Evolutionary conservation across 306 rosid species (phyloP).

Genomic region (Trifolium repens): DNA sequence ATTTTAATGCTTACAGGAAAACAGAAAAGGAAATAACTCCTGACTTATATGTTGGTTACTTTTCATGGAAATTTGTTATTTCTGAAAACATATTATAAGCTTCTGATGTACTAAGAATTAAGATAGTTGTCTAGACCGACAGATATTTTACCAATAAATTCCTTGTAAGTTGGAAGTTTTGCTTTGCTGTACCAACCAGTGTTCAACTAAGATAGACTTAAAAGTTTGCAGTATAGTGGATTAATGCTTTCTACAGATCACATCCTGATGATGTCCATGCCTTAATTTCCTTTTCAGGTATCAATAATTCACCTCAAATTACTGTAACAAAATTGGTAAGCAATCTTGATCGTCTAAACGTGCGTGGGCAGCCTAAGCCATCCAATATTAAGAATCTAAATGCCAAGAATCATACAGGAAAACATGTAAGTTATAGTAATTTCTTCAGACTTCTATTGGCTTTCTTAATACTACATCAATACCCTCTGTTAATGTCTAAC

Average conservation of each 20-base stretch:
- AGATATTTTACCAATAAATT: conserved; percentile 16
- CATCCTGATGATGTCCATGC: conserved; percentile 34
- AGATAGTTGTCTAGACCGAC: background rate
- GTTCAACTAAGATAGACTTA: conserved; percentile 32
- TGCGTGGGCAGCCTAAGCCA: conserved; percentile 49
- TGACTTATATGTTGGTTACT: conserved; percentile 11
- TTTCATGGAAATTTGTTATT: conserved; percentile 4
- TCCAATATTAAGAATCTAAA: conserved; percentile 47
- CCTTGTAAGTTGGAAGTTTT: conserved; percentile 7
- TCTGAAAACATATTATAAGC: background rate
- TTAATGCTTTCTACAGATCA: conserved; percentile 14
- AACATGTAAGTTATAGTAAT: conserved; percentile 53
- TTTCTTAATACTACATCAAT: conserved; percentile 17
- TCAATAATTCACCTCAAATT: conserved; percentile 45
- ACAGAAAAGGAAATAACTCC: background rate
- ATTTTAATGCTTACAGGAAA: background rate
- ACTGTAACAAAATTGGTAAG: conserved; percentile 44
- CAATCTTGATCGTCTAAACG: conserved; percentile 44
- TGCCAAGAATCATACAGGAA: conserved; percentile 43
- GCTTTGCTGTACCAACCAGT: conserved; percentile 8
- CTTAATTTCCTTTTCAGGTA: conserved; percentile 50
- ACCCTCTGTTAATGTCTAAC: background rate
- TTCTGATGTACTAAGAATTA: conserved; percentile 11
- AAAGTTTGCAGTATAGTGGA: conserved; percentile 24
- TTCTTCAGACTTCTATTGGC: background rate